Conservation (phyloP, 768 basidiomycete species). For the Candolleomyces efflorescens region DNA sequence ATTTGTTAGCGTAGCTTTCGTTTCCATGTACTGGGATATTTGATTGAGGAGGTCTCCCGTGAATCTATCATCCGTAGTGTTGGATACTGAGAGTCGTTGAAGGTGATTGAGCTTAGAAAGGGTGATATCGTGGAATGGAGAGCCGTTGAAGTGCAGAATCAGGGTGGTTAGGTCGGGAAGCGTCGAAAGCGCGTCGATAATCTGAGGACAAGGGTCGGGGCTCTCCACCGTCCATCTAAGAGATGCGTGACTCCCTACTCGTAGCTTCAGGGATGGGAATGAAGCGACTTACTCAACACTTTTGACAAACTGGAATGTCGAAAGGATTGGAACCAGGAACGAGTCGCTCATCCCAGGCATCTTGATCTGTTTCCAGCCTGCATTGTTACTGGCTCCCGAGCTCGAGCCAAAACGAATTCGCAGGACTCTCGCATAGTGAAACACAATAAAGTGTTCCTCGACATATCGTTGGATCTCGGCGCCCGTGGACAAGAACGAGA, state of each 20-base stretch:
- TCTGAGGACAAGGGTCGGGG: slow-evolving; percentile 1
- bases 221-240: slow-evolving; percentile 1
- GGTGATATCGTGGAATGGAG: neutral
- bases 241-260: neutral
- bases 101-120: neutral
- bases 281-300: slow-evolving; percentile 1
- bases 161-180: neutral
- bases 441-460: neutral
- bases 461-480: neutral
- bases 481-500: neutral
- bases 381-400: neutral
- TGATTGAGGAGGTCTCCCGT: neutral
- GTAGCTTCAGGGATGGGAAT: neutral
- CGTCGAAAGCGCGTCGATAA: neutral
- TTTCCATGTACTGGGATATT: neutral
- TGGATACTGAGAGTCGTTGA: neutral
- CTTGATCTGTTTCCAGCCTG: neutral
- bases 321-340: neutral
- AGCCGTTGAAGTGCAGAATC: neutral
- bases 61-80: neutral
- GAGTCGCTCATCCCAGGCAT: slow-evolving; percentile 4
- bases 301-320: neutral
- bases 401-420: neutral
- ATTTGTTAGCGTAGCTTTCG: neutral
- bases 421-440: neutral